Base-by-base conservation (phyloP, 2,329 filamentous ascomycete species). In the Intubia oerlemansii region DNA sequence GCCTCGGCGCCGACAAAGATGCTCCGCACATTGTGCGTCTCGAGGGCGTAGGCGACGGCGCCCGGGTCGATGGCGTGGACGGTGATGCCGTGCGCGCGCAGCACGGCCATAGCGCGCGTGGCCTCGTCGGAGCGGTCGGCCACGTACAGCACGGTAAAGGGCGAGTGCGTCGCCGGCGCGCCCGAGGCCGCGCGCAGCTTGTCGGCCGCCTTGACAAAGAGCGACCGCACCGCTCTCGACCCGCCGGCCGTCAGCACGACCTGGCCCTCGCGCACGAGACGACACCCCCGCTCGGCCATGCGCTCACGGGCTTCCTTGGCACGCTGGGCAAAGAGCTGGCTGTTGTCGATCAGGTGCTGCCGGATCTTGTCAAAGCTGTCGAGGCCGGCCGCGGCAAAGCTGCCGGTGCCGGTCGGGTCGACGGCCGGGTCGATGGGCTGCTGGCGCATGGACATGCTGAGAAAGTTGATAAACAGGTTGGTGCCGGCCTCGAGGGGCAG, bases 401-500 rank as follows among this genome's bases (percentile, higher is more conserved):
- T 17, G 9, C 24, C 25, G 14, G 18, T 5, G 5, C 20, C 17
- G 3, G 13, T 13, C 11, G 15, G 5, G 13, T 26, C 27, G 14
- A 21, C 31, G 17, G 11, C 3, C 4, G 25, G 5, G 28, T 13
- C 19, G 19, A 17, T 10, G 8, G 31, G 7, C 38, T 61, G 58
- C 53, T 62, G 57, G 52, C 63, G 64, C 46, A 74, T 59, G 37
- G 62, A 81, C 32, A 72, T 70, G 43, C 92, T 75, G 41, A 98
- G 68, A 52, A 91, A 95, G 47, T 85, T 76, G 48, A 88, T 78
- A 59, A 98, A 95, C 34, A 95, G 69, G 49, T 93, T 84, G 34
- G 84, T 92, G 42, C 88, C 88, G 31, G 90, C 88, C 27, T 79
- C 82, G 11, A 95, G 68, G 5, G 84, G 85, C 32, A 95, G 79